Evolutionary conservation across 208 protist species (phyloP), one percentile per base, ranked within the genome.

Genomic region (Leishmania arabica): DNA sequence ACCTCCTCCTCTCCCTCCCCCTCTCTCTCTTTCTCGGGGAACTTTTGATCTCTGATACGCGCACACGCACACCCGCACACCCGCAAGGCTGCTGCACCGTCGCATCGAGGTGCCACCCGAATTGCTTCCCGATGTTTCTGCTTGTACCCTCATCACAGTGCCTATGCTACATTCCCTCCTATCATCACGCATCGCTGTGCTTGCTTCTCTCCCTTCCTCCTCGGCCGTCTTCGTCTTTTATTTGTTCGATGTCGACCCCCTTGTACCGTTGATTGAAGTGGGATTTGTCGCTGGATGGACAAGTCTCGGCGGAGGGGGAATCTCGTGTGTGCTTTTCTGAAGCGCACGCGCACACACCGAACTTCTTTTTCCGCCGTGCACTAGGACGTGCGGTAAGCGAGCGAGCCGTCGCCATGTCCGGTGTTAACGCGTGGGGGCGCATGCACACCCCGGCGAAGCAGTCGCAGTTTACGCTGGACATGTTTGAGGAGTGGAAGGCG

Each of bases 401-500:
- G 27, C n/a, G 45, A 45, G 42, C 24, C 69, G 42, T 31, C 45
- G 47, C 8, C 82, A 86, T 89, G 86, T 82, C 82, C 34, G 74
- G 49, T 19, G 66, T 71, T 8, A 88, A 87, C 58, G 77, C 80
- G 56, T 90, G 87, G 84, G 78, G 83, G 11, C 77, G 79, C 17
- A 13, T 90, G 78, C 72, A 70, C 75, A 81, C 83, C 34, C 73
- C 77, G 24, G 72, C 78, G 15, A 91, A 91, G 79, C 79, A 93
- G 60, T 94, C 91, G 2, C 91, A 96, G 82, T 86, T 94, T 70
- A 86, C 87, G 27, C 85, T 91, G 34, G 87, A 93, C 71, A 80
- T 89, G 70, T 96, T 95, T 78, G 87, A 95, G 80, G 77, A 93
- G 79, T 96, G 93, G 93, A 85, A 90, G 71, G 49, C 60, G 47